A percentile compares a stretch with the other conserved stretches of the same genome.
phyloP scores from a whole-genome alignment of 1,284 basidiomycete species.

The Microbotryum intermedium region DNA sequence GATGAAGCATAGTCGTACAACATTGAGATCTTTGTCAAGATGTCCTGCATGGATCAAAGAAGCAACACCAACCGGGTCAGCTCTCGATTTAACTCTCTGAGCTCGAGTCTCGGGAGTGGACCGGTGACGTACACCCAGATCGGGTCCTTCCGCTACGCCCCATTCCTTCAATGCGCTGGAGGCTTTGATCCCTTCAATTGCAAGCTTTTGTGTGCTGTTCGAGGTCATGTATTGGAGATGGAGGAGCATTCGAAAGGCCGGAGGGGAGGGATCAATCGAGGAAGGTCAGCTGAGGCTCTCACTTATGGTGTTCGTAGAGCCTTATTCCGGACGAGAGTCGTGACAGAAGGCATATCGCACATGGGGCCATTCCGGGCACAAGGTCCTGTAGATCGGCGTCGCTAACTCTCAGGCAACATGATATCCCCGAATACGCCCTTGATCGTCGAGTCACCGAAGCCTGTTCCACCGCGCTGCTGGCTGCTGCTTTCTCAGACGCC shows the following conservation, averaged over 20 bases:
- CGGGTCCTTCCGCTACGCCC: constrained; percentile 33
- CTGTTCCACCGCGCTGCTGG: too few species aligned
- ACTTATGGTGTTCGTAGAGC: not conserved
- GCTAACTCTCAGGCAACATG: too few species aligned
- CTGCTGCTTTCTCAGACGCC: too few species aligned
- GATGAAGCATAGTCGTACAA: constrained; percentile 33
- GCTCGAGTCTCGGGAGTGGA: too few species aligned
- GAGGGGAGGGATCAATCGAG: not conserved
- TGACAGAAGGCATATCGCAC: too few species aligned
- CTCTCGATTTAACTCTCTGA: not conserved
- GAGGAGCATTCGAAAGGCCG: not conserved
- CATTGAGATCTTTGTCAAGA: constrained; percentile 31
- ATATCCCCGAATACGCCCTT: too few species aligned
- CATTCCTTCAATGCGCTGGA: constrained; percentile 32
- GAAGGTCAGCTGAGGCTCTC: not conserved
- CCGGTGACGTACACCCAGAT: constrained; percentile 26
- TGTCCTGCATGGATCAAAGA: constrained; percentile 30
- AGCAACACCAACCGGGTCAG: not conserved
- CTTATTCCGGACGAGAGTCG: not conserved
- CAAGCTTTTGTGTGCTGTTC: constrained; percentile 20
- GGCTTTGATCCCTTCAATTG: constrained; percentile 29
- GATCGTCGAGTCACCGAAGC: too few species aligned
- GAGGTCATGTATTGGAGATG: too few species aligned
- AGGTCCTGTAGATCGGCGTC: too few species aligned
- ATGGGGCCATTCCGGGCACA: not conserved